Base-by-base conservation (phyloP, 768 basidiomycete species). In the Kwoniella dendrophila region DNA sequence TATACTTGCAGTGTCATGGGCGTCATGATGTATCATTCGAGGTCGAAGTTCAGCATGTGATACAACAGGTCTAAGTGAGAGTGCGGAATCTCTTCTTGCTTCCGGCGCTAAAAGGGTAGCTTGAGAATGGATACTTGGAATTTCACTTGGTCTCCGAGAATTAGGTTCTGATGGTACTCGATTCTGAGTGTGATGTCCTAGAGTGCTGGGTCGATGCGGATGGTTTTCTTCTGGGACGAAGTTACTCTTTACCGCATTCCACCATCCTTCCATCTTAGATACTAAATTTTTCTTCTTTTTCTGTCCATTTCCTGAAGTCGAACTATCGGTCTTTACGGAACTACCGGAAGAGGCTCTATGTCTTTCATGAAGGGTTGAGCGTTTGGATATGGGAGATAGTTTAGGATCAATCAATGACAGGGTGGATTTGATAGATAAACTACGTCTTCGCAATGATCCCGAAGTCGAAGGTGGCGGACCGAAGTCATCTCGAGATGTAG, bases 171-270 rank as follows among this genome's bases (percentile, higher is more conserved):
- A 78, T 0, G 76, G 73, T 11, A 72, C 64, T 18, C 68, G 61
- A 16, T 54, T 51, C 38, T 62, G 59, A 4, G 49, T 45, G 41
- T 63, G 43, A 18, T 40, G 24, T 16, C 63, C 59, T n/a, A 68
- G 45, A 41, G 51, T 65, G 49, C 53, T 62, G 14, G 70, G 64
- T 36, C 65, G 48, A 36, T 51, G 24, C 4, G 62, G 38, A 29
- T 43, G 47, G 32, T 56, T 52, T 20, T 53, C 34, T 41, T 77
- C 75, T 12, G 70, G 66, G 1, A 61, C 62, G 43, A 80, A 77
- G 55, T 77, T 80, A 60, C 67, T 71, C 44, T 78, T 78, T 52
- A 80, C 79, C 27, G 79, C 74, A 34, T 72, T 75, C 79, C 79
- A 80, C 79, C 79, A 80, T 3, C 79, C 79, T 59, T 80, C 79